Evolutionary conservation across 208 protist genomes (phyloP).

Genomic region (Trypanosoma conorhini): DNA sequence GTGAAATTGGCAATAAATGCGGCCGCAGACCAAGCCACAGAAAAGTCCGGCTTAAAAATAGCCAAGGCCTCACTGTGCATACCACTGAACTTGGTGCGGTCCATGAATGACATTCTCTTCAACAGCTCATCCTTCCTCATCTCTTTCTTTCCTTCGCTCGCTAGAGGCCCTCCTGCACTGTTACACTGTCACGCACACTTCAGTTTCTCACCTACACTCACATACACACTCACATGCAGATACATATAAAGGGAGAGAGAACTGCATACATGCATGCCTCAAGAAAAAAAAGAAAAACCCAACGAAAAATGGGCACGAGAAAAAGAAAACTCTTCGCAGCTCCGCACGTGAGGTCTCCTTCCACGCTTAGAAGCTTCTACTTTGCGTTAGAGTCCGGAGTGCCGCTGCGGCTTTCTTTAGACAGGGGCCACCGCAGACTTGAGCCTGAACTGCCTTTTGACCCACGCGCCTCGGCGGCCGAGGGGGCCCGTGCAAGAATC

Average conservation of each 20-base stretch:
- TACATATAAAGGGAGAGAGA: background rate
- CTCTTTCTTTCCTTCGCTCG: background rate
- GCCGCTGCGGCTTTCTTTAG: background rate
- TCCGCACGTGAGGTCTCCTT: background rate
- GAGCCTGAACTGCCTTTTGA: background rate
- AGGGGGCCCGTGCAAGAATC: slow-evolving; percentile 5
- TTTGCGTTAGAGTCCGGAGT: background rate
- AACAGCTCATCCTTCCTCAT: no score
- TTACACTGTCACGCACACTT: no score
- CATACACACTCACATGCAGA: background rate
- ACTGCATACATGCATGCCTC: background rate
- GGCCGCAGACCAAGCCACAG: background rate
- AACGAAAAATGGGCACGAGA: background rate
- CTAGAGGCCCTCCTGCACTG: no score
- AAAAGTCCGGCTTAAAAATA: no score
- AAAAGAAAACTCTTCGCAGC: background rate
- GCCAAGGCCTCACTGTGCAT: no score
- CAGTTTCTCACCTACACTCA: background rate
- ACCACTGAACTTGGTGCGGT: background rate
- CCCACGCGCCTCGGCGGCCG: background rate
- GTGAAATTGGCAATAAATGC: background rate
- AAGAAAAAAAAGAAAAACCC: slow-evolving; percentile 12
- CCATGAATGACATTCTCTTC: background rate
- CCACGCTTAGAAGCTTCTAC: background rate
- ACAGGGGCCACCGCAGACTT: slow-evolving; percentile 6